Percentiles rank a stretch among this genome's conserved stretches.
Evolutionary conservation across 257 asterid species (phyloP).

Genomic region (Fraxinus excelsior): DNA sequence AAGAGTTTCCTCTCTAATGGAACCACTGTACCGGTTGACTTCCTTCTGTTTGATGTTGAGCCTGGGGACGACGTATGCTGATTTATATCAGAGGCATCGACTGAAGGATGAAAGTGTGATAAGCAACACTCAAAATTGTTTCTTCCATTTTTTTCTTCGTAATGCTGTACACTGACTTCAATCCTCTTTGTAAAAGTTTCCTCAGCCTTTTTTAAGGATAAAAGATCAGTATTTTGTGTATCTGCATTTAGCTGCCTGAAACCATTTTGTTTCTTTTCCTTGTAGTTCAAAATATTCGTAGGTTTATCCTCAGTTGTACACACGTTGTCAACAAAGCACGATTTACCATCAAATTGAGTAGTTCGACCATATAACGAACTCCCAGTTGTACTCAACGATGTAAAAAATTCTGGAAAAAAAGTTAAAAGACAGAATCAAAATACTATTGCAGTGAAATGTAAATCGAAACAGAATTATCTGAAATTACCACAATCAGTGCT

Average conservation of each 20-base stretch:
- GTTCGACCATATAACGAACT: constrained; percentile 21
- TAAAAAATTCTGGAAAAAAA: constrained; percentile 42
- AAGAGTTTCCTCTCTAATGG: constrained; percentile 26
- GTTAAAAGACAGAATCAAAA: neutral
- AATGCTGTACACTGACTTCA: neutral
- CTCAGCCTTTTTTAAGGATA: constrained; percentile 20
- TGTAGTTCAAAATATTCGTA: neutral
- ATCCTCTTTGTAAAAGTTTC: constrained; percentile 21
- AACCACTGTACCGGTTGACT: constrained; percentile 29
- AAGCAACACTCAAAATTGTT: constrained; percentile 12
- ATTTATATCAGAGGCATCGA: constrained; percentile 6
- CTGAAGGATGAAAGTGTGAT: constrained; percentile 18
- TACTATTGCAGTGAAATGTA: neutral
- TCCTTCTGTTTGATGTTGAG: constrained; percentile 31
- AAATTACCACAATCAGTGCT: constrained; percentile 63
- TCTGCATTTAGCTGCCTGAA: constrained; percentile 10
- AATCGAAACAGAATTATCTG: neutral
- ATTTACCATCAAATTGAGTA: constrained; percentile 25
- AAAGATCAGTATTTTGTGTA: neutral
- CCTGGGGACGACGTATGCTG: constrained; percentile 25
- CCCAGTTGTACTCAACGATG: constrained; percentile 31
- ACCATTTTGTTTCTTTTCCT: constrained; percentile 13
- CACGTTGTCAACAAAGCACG: constrained; percentile 5
- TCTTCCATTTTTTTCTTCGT: constrained; percentile 12
- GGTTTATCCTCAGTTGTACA: constrained; percentile 19